Percentiles rank a stretch among this genome's conserved stretches.
Conservation (phyloP, 345 rosid species). For the Barbarea vulgaris region DNA sequence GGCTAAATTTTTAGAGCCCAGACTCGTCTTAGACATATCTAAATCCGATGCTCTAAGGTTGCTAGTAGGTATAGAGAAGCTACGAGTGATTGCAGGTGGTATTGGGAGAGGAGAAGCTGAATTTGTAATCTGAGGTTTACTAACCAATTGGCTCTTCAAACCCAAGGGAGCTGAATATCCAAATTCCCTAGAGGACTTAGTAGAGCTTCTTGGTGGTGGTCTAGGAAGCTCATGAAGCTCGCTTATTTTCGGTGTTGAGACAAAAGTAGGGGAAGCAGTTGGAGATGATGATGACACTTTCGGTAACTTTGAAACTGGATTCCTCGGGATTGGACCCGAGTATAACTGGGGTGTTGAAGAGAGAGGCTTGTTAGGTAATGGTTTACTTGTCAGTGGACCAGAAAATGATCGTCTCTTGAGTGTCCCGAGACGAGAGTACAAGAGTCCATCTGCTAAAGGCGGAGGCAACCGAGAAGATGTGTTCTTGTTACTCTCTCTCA, state of each 20-base stretch:
- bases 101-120: constrained; percentile 73
- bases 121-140: constrained; percentile 42
- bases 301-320: constrained; percentile 51
- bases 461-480: constrained; percentile 55
- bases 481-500: constrained; percentile 64
- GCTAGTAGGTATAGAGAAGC: constrained; percentile 86
- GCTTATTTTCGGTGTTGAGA: constrained; percentile 82
- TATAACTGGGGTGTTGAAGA: constrained; percentile 51
- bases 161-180: constrained; percentile 84
- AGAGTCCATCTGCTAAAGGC: constrained; percentile 59
- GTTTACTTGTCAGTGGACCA: constrained; percentile 70
- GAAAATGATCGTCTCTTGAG: constrained; percentile 74
- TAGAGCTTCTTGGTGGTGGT: constrained; percentile 67
- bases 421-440: constrained; percentile 55
- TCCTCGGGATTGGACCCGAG: constrained; percentile 74
- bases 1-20: constrained; percentile 47
- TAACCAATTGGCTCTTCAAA: constrained; percentile 53
- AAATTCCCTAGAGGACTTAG: constrained; percentile 49
- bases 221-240: constrained; percentile 99
- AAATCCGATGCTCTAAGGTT: constrained; percentile 51
- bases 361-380: constrained; percentile 48
- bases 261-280: constrained; percentile 64
- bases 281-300: constrained; percentile 57
- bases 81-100: constrained; percentile 75
- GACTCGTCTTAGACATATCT: constrained; percentile 45